phyloP scores from a whole-genome alignment of 1,284 basidiomycete genomes.

The Cryptococcus depauperatus region DNA sequence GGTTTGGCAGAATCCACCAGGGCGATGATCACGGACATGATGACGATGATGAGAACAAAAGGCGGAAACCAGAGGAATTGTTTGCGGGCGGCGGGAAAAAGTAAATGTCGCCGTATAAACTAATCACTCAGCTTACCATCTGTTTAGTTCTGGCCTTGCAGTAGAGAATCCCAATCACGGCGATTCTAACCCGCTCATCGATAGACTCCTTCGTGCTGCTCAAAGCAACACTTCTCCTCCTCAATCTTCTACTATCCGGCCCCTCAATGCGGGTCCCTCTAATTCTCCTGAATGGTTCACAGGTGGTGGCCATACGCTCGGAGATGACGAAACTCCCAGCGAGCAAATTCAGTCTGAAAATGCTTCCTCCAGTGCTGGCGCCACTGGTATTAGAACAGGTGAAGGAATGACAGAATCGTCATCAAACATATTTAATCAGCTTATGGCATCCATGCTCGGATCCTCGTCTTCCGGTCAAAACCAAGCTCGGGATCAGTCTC shows the following conservation, averaged over 20 bases:
- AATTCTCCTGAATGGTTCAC: conserved; percentile 48
- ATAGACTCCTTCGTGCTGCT: conserved; percentile 70
- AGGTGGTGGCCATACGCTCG: conserved; percentile 75
- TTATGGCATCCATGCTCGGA: neutral
- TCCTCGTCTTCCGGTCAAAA: conserved; percentile 55
- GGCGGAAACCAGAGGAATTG: conserved; percentile 46
- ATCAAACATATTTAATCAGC: conserved; percentile 11
- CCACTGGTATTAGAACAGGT: neutral
- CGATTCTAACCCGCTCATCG: conserved; percentile 53
- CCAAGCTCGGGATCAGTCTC: conserved; percentile 74
- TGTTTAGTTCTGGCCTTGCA: conserved; percentile 63
- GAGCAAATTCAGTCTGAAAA: conserved; percentile 60
- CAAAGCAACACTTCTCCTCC: conserved; percentile 48
- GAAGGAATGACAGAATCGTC: conserved; percentile 5
- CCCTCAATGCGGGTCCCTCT: conserved; percentile 16
- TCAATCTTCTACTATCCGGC: conserved; percentile 10
- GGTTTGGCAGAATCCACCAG: conserved; percentile 21
- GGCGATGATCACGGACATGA: conserved; percentile 25
- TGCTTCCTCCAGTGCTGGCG: conserved; percentile 36
- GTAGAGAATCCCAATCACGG: conserved; percentile 69
- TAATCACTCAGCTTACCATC: conserved; percentile 3
- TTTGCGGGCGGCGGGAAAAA: conserved; percentile 76
- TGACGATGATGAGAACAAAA: conserved; percentile 12
- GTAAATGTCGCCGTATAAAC: conserved; percentile 41
- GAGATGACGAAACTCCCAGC: conserved; percentile 72